Percentiles rank a stretch among this genome's conserved stretches.
Evolutionary conservation across 768 basidiomycete genomes (phyloP).

Genomic region (Trametes maxima): DNA sequence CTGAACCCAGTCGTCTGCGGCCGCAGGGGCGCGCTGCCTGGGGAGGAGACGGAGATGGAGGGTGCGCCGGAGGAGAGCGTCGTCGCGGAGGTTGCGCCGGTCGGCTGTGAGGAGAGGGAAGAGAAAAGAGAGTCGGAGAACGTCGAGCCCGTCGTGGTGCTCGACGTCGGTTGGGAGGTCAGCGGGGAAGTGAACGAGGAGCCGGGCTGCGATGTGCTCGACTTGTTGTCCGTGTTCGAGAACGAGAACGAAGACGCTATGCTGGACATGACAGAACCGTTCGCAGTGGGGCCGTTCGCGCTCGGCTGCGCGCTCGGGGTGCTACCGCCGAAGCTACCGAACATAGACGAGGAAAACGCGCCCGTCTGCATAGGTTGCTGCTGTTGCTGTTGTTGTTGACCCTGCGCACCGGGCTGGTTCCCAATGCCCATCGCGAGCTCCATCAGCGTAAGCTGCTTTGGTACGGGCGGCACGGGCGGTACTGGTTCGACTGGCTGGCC

Average conservation of each 20-base stretch:
- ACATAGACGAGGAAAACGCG: conserved; percentile 9
- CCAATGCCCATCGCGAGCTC: conserved; percentile 66
- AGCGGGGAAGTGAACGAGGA: conserved; percentile 19
- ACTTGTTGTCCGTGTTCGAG: conserved; percentile 35
- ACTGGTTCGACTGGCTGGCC: conserved; percentile 65
- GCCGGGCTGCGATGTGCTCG: conserved; percentile 6
- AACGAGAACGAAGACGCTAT: conserved; percentile 76
- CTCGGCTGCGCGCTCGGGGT: conserved; percentile 12
- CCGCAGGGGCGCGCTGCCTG: conserved; percentile 35
- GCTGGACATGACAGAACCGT: conserved; percentile 58
- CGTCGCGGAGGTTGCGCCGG: conserved; percentile 44
- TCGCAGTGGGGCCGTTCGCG: conserved; percentile 10
- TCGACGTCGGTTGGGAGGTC: conserved; percentile 26
- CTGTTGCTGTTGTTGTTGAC: conserved; percentile 34
- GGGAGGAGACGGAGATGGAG: conserved; percentile 35
- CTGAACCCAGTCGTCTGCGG: conserved; percentile 54
- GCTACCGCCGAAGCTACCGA: conserved; percentile 13
- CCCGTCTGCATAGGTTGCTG: conserved; percentile 21
- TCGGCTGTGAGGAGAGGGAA: conserved; percentile 52
- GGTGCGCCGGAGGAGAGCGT: conserved; percentile 27
- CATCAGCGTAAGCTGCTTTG: conserved; percentile 78
- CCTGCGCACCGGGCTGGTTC: conserved; percentile 22
- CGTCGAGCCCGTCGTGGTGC: conserved; percentile 46
- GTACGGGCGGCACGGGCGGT: conserved; percentile 70
- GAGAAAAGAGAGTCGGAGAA: conserved; percentile 53